Base-by-base conservation (phyloP, 2,329 filamentous ascomycete species). In the Fusarium sp. region DNA sequence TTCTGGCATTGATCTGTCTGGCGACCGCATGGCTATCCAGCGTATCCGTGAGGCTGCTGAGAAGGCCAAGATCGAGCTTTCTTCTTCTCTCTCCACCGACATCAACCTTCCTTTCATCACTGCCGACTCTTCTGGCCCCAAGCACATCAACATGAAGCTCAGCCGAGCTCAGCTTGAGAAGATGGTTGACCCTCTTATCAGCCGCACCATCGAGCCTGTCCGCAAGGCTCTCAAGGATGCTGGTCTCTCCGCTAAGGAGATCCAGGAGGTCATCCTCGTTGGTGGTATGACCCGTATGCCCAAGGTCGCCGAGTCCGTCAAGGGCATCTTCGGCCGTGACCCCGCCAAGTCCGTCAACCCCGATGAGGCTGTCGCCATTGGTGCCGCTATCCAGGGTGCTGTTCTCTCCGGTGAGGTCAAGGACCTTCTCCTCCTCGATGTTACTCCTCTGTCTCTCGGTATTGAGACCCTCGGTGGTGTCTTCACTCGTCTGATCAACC, bases 251-350 rank as follows among this genome's bases (percentile, higher is more conserved):
- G 89, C 94, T 76, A 97, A 94, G 86, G 94, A 98, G 68, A 97
- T 98, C 80, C 93, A 98, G 84, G 95, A 98, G 81, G 93, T 98
- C 75, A 97, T 98, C 81, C 91, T 98, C 44, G 95, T 98, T 58
- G 95, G 95, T 90, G 95, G 95, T 84, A 98, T 98, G 94, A 98
- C 95, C 77, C 95, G 95, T 86, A 98, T 98, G 94, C 95, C 95
- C 81, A 98, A 98, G 91, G 95, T 98, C 74, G 88, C 89, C 70
- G 94, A 98, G 86, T 96, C 94, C 45, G 94, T 98, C 82, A 97
- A 97, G 91, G 90, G 86, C 86, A 94, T 98, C 81, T 98, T 98
- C 82, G 94, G 94, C 74, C 94, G 94, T 80, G 95, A 98, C 60
- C 94, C 95, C 71, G 93, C 94, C 83, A 98, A 98, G 90, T 97